Base-by-base conservation (phyloP, 805 yeast species). In the Candida nonsorbophila region DNA sequence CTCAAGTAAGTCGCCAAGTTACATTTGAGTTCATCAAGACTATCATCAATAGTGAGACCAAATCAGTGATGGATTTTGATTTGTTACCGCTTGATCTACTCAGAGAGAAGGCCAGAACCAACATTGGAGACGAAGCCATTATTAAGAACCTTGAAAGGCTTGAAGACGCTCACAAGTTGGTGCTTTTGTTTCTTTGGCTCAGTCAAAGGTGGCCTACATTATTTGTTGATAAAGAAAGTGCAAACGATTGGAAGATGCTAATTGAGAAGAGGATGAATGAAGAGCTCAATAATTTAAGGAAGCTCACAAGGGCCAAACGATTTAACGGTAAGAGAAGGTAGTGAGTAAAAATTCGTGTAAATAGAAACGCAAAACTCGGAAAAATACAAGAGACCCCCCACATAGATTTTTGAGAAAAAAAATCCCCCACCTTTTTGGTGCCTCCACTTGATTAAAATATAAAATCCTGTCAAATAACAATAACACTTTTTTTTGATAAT, bases 131-230 rank as follows among this genome's bases (percentile, higher is more conserved):
- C 6, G 32, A 17, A 10, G 6, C 27, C 11, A 12, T 22, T 3
- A 9, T 40, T 10, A 15, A 24, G 12, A 25, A 24, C 14, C 19
- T 40, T 4, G 28, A 35, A 14, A 27, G 50, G 18, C 55, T 79
- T 13, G 97, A 87, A 49, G 67, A 69, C 4, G 58, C 81, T 34
- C 94, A 87, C 56, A 75, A 76, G 40, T 58, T 74, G 25, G 67
- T 84, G 11, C 69, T 78, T 41, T 56, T 84, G 5, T 90, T 75
- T 47, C 61, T 85, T 48, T 90, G 98, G 98, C 63, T 90, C 37
- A 70, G 84, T 31, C 88, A 84, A 51, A 64, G 97, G 45, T 90
- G 81, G 63, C 95, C 97, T 1, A 76, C 80, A 17, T 68, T 76
- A 28, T 84, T 87, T 43, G 72, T 82, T 11, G 95, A 86, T 51